phyloP scores from a whole-genome alignment of 2,329 filamentous ascomycete species.

The Neonectria ditissima region DNA sequence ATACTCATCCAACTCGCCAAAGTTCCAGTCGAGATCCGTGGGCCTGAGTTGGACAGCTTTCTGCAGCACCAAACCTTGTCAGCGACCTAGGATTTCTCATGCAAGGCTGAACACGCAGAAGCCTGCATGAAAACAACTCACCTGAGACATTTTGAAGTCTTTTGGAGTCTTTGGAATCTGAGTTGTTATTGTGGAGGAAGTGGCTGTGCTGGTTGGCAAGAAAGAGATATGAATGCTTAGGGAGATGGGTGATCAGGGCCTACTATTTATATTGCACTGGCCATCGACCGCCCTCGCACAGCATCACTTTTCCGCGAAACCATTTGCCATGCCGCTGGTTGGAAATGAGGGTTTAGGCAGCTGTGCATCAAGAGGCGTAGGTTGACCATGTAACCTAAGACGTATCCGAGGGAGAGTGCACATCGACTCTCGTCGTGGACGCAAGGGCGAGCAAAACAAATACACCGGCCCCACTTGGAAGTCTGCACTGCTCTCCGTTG shows the following conservation, averaged over 20 bases:
- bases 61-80: background rate
- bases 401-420: background rate
- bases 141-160: background rate
- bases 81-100: background rate
- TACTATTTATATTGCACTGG: background rate
- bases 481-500: background rate
- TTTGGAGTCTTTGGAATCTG: background rate
- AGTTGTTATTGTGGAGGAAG: background rate
- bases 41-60: conserved; percentile 1
- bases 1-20: background rate
- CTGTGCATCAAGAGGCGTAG: background rate
- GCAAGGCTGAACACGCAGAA: background rate
- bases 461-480: background rate
- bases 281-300: background rate
- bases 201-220: background rate
- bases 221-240: background rate
- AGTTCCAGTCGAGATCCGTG: background rate
- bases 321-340: background rate
- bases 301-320: background rate
- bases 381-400: background rate
- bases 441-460: background rate
- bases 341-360: background rate
- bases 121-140: background rate
- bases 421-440: no score
- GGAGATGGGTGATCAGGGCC: background rate